phyloP scores from a whole-genome alignment of 2,329 filamentous ascomycete genomes.

The Madurella fahalii region DNA sequence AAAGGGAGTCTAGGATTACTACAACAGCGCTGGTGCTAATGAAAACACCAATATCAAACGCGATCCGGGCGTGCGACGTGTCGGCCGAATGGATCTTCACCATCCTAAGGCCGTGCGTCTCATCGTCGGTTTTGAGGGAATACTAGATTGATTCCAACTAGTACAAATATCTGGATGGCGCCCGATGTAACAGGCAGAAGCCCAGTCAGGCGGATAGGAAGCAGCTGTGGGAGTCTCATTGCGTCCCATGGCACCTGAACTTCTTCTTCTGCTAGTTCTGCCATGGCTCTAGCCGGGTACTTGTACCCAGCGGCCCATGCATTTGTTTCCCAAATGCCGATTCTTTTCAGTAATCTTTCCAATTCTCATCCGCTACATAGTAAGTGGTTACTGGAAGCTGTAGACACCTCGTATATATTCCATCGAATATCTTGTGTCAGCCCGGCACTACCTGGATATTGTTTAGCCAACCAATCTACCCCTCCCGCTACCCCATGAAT shows the following conservation, averaged over 20 bases:
- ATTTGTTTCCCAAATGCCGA: neutral
- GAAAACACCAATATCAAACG: conserved; percentile 16
- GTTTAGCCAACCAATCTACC: too few relatives aligned
- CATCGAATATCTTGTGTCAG: too few relatives aligned
- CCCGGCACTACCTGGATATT: too few relatives aligned
- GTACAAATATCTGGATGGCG: conserved; percentile 56
- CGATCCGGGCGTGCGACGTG: conserved; percentile 21
- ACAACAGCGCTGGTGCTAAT: too few relatives aligned
- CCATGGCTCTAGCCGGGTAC: neutral
- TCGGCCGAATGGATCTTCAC: conserved; percentile 43
- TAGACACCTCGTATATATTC: too few relatives aligned
- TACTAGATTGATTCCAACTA: conserved; percentile 62
- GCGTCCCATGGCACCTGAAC: neutral
- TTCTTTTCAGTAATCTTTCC: neutral
- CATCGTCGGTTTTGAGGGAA: conserved; percentile 62
- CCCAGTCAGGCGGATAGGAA: neutral
- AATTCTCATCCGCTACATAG: too few relatives aligned
- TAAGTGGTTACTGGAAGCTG: too few relatives aligned
- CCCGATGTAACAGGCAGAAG: neutral
- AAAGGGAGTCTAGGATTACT: neutral
- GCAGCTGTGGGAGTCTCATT: neutral
- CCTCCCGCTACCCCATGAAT: too few relatives aligned
- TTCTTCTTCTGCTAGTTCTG: neutral
- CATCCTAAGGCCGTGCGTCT: conserved; percentile 52
- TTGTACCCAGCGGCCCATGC: neutral